Percentiles rank a stretch among this genome's conserved stretches.
phyloP scores from a whole-genome alignment of 441 rosid species.

The Croton setiger region DNA sequence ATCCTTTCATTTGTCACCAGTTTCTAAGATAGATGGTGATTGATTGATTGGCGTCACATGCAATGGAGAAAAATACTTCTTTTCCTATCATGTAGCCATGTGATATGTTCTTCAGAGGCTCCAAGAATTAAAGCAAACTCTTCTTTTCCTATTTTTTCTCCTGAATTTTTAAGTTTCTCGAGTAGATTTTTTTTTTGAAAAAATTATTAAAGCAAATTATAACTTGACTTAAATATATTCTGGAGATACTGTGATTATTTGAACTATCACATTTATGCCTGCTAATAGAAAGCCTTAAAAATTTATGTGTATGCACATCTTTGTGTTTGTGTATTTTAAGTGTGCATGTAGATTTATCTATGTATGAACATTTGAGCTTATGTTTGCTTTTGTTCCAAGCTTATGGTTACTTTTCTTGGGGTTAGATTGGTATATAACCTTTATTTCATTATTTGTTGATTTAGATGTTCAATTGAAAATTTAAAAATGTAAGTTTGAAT shows the following conservation, averaged over 20 bases:
- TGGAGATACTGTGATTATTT: neutral
- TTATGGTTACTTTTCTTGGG: neutral
- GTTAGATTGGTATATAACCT: neutral
- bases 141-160: neutral
- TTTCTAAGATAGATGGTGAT: neutral
- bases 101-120: neutral
- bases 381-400: constrained; percentile 6
- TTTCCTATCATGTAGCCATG: neutral
- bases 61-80: neutral
- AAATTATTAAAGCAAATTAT: too few relatives aligned
- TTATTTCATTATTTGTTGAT: neutral
- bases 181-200: neutral
- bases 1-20: constrained; percentile 6
- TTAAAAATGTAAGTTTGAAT: constrained; percentile 3
- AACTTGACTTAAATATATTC: neutral
- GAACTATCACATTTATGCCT: neutral
- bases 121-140: neutral
- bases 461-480: neutral
- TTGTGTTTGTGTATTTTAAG: neutral
- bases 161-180: neutral
- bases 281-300: constrained; percentile 8
- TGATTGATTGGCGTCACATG: neutral
- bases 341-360: neutral
- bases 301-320: neutral
- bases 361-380: neutral